Evolutionary conservation across 2,329 filamentous ascomycete genomes (phyloP).

Genomic region (Fusarium oxysporum): DNA sequence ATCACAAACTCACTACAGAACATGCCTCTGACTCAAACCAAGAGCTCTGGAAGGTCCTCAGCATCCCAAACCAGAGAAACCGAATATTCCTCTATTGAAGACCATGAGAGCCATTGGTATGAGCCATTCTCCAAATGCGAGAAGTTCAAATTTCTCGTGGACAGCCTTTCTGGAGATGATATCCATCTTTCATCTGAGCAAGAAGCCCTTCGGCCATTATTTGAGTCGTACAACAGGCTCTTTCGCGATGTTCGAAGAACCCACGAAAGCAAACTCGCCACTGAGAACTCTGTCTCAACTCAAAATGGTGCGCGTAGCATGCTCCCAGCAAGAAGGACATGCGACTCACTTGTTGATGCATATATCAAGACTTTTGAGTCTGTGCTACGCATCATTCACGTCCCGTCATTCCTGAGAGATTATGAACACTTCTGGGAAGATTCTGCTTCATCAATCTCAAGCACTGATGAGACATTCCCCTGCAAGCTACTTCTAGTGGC

Average conservation of each 20-base stretch:
- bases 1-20: neutral
- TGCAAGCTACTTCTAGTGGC: neutral
- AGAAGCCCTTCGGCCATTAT: neutral
- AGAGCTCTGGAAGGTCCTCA: too few relatives aligned
- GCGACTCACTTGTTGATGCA: neutral
- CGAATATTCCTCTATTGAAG: neutral
- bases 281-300: too few relatives aligned
- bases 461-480: neutral
- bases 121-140: neutral
- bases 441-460: neutral
- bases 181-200: neutral
- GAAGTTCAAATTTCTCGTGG: neutral
- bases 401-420: neutral
- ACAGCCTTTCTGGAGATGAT: neutral
- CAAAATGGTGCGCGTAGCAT: too few relatives aligned
- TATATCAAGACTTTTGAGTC: constrained; percentile 1
- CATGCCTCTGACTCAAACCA: too few relatives aligned
- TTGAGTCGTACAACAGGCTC: neutral
- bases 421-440: constrained; percentile 1
- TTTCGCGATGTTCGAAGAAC: fast-evolving
- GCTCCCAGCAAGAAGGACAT: neutral
- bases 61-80: neutral
- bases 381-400: neutral
- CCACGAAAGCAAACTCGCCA: neutral
- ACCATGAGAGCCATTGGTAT: neutral